phyloP scores from a whole-genome alignment of 2,329 filamentous ascomycete species.

The Amesomyces nigricolor region DNA sequence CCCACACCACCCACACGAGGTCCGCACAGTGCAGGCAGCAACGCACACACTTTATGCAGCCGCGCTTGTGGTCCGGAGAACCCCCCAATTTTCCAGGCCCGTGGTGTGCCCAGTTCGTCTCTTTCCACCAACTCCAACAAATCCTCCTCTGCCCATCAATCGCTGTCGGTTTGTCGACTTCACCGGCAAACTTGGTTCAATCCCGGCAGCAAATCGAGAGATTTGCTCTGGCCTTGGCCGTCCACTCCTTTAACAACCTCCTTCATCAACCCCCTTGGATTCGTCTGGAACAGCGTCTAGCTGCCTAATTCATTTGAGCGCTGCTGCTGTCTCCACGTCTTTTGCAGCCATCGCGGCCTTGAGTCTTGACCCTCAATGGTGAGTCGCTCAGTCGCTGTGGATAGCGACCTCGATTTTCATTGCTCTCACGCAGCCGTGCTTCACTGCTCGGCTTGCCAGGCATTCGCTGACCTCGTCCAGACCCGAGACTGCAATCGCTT shows the following conservation, averaged over 20 bases:
- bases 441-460: conserved; percentile 2
- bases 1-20: conserved; percentile 10
- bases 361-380: conserved; percentile 16
- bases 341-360: conserved; percentile 13
- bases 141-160: conserved; percentile 26
- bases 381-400: conserved; percentile 7
- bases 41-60: too few relatives aligned
- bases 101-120: conserved; percentile 12
- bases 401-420: background rate
- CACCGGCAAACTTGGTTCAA: conserved; percentile 44
- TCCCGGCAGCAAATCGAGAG: conserved; percentile 48
- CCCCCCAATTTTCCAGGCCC: conserved; percentile 3
- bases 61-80: too few relatives aligned
- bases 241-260: conserved; percentile 48
- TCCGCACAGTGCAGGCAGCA: too few relatives aligned
- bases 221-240: conserved; percentile 55
- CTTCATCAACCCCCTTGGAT: conserved; percentile 19
- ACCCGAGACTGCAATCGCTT: conserved; percentile 22
- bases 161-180: conserved; percentile 29
- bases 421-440: background rate
- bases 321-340: conserved; percentile 18
- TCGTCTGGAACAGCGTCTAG: conserved; percentile 25
- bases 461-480: conserved; percentile 19
- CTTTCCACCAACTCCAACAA: conserved; percentile 21
- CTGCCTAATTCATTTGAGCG: conserved; percentile 16